phyloP scores from a whole-genome alignment of 805 yeast species.

The Pichia manshurica region DNA sequence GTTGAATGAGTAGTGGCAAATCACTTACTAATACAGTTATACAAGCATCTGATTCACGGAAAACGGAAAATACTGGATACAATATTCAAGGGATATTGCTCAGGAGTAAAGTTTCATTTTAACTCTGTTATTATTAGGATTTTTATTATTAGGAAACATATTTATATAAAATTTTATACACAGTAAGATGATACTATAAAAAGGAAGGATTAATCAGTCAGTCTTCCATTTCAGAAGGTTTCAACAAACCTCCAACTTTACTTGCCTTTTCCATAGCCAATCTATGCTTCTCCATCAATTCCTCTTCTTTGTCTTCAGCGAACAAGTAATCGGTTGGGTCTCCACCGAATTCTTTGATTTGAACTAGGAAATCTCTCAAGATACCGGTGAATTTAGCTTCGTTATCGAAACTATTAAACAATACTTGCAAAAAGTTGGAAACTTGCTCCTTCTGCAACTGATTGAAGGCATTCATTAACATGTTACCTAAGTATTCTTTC shows the following conservation, averaged over 20 bases:
- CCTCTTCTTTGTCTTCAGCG: constrained; percentile 87
- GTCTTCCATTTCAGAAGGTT: constrained; percentile 92
- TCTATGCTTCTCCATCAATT: constrained; percentile 60
- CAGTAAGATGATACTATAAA: not conserved
- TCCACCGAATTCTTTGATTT: constrained; percentile 93
- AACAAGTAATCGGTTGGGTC: constrained; percentile 90
- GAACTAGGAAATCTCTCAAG: constrained; percentile 91
- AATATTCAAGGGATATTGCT: constrained; percentile 38
- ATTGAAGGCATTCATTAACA: constrained; percentile 86
- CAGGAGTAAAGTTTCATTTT: constrained; percentile 33
- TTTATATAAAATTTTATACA: constrained; percentile 1
- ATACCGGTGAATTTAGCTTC: constrained; percentile 72
- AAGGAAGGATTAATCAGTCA: constrained; percentile 36
- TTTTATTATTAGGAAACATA: not conserved
- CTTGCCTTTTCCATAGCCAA: constrained; percentile 75
- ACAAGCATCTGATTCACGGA: no score
- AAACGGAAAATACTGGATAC: no score
- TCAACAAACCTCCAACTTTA: constrained; percentile 86
- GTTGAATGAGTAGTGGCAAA: no score
- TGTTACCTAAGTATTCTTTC: constrained; percentile 73
- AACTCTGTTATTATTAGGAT: constrained; percentile 30
- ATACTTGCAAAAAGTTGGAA: constrained; percentile 69
- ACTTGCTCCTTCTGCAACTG: constrained; percentile 83
- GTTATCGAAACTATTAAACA: constrained; percentile 68
- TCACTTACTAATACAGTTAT: no score